Evolutionary conservation across 345 rosid species (phyloP).

Genomic region (Cardamine occulta): DNA sequence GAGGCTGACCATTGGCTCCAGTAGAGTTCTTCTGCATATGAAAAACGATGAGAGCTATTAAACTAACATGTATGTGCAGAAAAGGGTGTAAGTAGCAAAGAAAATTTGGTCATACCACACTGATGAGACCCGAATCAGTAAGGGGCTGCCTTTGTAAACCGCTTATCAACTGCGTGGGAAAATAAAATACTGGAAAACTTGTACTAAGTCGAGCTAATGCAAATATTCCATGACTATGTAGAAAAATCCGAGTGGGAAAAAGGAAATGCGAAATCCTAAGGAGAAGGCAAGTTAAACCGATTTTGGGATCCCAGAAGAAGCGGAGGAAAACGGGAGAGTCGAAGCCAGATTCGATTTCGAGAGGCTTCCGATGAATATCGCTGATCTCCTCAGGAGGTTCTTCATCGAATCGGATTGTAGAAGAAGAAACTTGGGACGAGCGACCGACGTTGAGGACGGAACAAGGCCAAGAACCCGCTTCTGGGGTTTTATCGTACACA

Average conservation of each 20-base stretch:
- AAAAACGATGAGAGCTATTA: slow-evolving; percentile 40
- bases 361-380: slow-evolving; percentile 22
- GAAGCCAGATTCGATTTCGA: slow-evolving; percentile 31
- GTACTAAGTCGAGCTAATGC: slow-evolving; percentile 1
- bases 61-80: slow-evolving; percentile 17
- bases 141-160: slow-evolving; percentile 17
- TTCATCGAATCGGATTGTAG: slow-evolving; percentile 28
- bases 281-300: slow-evolving; percentile 26
- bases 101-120: slow-evolving; percentile 42
- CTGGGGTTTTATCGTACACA: slow-evolving; percentile 37
- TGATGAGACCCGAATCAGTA: slow-evolving; percentile 37
- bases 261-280: background rate
- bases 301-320: slow-evolving; percentile 29
- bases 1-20: slow-evolving; percentile 60
- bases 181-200: background rate
- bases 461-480: slow-evolving; percentile 24
- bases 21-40: slow-evolving; percentile 60
- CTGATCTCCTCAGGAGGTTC: slow-evolving; percentile 44
- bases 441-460: slow-evolving; percentile 17
- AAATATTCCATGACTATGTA: background rate
- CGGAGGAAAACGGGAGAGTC: slow-evolving; percentile 32
- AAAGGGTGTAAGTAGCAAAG: slow-evolving; percentile 21
- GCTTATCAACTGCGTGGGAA: background rate
- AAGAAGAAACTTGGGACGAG: background rate
- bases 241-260: background rate